Conservation (phyloP, 2,329 filamentous ascomycete genomes). For the Alternaria arborescens region DNA sequence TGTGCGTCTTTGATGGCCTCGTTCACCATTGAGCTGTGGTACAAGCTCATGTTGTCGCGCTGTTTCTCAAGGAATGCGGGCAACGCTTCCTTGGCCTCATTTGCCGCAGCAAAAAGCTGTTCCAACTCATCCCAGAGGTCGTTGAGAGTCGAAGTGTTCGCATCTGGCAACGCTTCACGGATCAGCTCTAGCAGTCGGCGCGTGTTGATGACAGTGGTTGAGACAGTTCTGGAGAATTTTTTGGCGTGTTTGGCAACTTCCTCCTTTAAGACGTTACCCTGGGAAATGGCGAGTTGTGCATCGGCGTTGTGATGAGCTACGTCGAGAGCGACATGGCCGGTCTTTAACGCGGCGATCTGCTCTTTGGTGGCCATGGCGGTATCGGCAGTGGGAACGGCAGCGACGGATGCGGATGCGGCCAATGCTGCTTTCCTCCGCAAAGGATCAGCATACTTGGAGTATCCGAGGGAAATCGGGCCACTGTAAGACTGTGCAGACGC, state of each 20-base stretch:
- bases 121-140: slow-evolving; percentile 40
- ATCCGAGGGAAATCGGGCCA: slow-evolving; percentile 23
- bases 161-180: slow-evolving; percentile 24
- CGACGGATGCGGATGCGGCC: slow-evolving; percentile 4
- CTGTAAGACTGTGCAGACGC: slow-evolving; percentile 10
- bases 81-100: slow-evolving; percentile 28
- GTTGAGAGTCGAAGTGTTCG: slow-evolving; percentile 26
- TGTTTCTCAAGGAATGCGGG: slow-evolving; percentile 41
- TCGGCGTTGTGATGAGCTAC: slow-evolving; percentile 14
- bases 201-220: slow-evolving; percentile 27
- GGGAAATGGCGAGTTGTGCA: slow-evolving; percentile 35
- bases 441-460: slow-evolving; percentile 33
- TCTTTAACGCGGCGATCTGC: slow-evolving; percentile 32
- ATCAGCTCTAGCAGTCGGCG: slow-evolving; percentile 36
- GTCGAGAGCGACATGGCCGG: not conserved
- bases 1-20: slow-evolving; percentile 33
- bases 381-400: not conserved
- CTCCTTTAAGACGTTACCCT: slow-evolving; percentile 28
- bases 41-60: slow-evolving; percentile 37
- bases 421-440: slow-evolving; percentile 10
- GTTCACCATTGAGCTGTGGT: slow-evolving; percentile 35
- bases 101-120: slow-evolving; percentile 30
- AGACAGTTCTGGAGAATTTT: slow-evolving; percentile 28
- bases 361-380: slow-evolving; percentile 35
- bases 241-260: slow-evolving; percentile 32